These are phyloP conservation scores for Niebla homalea DNA, from an alignment of 495 filamentous ascomycete genomes.

Conservation along the genomic window DNA sequence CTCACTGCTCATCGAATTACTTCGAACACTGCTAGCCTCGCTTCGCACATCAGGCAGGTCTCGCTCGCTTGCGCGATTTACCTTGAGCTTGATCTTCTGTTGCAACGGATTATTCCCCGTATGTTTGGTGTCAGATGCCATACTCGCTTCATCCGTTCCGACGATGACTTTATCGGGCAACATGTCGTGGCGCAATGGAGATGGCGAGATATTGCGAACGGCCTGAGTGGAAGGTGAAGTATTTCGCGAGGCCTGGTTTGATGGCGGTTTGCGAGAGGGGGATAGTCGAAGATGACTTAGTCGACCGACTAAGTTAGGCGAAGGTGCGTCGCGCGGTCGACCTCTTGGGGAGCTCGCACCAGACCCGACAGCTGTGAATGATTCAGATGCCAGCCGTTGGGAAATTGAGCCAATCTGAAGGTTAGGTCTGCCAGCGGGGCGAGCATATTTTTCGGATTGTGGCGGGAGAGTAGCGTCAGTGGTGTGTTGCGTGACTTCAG, in stretches of 20 bases:
- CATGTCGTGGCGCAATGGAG: constrained; percentile 16
- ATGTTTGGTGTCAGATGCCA: too few relatives aligned
- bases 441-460: constrained; percentile 7
- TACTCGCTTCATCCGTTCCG: too few relatives aligned
- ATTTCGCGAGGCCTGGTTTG: too few relatives aligned
- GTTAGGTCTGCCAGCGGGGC: not conserved
- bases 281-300: constrained; percentile 13
- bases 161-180: not conserved
- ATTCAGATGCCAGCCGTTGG: constrained; percentile 11
- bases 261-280: constrained; percentile 3
- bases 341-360: constrained; percentile 16
- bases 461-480: not conserved
- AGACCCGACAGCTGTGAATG: constrained; percentile 9
- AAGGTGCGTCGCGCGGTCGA: constrained; percentile 5
- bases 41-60: constrained; percentile 9
- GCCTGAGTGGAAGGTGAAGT: constrained; percentile 9
- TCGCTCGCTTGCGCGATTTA: not conserved
- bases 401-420: constrained; percentile 14
- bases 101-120: constrained; percentile 5
- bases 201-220: constrained; percentile 14
- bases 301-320: constrained; percentile 6
- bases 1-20: constrained; percentile 18
- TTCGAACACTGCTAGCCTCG: constrained; percentile 16
- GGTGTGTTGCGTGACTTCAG: constrained; percentile 1
- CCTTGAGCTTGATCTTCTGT: constrained; percentile 10